phyloP scores from a whole-genome alignment of 2,329 filamentous ascomycete genomes.

The Aureobasidium sp. region DNA sequence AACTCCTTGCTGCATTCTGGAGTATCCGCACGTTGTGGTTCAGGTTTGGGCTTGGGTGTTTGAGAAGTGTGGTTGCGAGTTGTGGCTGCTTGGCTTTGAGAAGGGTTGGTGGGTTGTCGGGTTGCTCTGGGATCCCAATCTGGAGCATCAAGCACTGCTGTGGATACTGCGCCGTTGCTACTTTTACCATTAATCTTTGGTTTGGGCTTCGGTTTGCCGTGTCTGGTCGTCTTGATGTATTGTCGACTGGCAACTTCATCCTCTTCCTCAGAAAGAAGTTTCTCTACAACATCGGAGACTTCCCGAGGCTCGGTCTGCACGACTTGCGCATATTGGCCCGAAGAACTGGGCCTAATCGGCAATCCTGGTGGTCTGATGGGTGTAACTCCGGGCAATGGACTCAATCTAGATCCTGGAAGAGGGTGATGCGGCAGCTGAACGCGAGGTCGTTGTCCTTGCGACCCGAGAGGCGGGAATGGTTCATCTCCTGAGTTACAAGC shows the following conservation, averaged over 20 bases:
- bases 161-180: neutral
- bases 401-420: neutral
- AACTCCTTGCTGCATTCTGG: neutral
- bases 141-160: neutral
- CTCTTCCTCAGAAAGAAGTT: neutral
- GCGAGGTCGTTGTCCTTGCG: neutral
- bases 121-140: neutral
- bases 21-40: neutral
- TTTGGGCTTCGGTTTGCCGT: constrained; percentile 4
- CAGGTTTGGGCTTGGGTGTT: neutral
- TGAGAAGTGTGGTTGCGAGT: neutral
- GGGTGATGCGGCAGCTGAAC: neutral
- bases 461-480: neutral
- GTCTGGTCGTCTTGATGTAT: neutral
- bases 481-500: neutral
- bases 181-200: neutral
- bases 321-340: neutral
- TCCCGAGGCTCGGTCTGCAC: neutral
- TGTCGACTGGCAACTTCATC: neutral
- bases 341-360: neutral
- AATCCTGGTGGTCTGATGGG: neutral
- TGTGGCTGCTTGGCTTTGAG: neutral
- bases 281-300: neutral
- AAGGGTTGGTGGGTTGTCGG: neutral
- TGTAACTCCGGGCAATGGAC: neutral